Evolutionary conservation across 164 flowering plant genomes (phyloP).

Genomic region (Warburgia ugandensis): DNA sequence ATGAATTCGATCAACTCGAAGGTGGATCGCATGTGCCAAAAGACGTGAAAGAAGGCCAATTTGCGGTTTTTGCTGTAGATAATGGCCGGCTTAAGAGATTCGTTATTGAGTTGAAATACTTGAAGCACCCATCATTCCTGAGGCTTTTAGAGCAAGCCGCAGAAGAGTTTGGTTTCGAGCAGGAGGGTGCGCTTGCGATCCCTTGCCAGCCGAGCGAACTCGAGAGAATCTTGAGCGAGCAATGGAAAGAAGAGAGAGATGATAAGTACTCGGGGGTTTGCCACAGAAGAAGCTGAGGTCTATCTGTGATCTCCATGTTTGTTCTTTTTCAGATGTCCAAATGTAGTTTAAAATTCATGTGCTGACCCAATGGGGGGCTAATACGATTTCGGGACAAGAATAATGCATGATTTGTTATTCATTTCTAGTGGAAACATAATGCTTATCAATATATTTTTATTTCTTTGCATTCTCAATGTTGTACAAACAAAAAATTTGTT

Average conservation of each 20-base stretch:
- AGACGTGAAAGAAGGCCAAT: conserved; percentile 11
- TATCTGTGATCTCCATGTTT: no score
- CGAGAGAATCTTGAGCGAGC: conserved; percentile 14
- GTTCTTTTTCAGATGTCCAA: no score
- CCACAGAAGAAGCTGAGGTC: no score
- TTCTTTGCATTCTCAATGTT: no score
- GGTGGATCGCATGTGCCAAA: background rate
- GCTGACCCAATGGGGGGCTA: no score
- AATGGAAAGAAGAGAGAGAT: conserved; percentile 3
- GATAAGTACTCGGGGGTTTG: no score
- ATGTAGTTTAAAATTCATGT: no score
- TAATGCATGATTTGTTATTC: no score
- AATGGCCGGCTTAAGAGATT: conserved; percentile 18
- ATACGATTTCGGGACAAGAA: no score
- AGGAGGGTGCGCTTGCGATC: conserved; percentile 17
- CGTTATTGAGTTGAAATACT: conserved; percentile 14
- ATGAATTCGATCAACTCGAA: background rate
- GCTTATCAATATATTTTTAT: no score
- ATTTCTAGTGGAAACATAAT: no score
- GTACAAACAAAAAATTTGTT: no score
- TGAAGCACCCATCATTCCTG: conserved; percentile 16
- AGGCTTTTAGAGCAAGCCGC: conserved; percentile 21
- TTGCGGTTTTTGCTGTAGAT: conserved; percentile 11
- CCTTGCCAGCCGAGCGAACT: conserved; percentile 24
- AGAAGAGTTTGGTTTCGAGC: conserved; percentile 20